Evolutionary conservation across 202 grass and related monocot genomes (phyloP).

Genomic region (Setaria italica): DNA sequence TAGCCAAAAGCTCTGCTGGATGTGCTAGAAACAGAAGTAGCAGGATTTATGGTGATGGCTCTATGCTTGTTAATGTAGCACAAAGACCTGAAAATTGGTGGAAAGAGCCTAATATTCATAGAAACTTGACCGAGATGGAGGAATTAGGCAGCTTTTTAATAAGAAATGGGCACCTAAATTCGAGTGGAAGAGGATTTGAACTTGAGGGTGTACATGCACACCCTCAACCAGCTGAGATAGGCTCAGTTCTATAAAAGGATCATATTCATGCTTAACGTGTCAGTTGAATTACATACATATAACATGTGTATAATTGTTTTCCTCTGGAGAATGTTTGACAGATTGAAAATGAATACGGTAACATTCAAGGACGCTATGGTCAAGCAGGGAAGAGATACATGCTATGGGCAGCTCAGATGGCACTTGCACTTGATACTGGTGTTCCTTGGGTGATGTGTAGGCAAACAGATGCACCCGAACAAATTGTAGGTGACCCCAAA

Average conservation of each 20-base stretch:
- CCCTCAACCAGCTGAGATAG: neutral
- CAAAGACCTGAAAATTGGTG: neutral
- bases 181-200: neutral
- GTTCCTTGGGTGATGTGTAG: constrained; percentile 96
- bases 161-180: constrained; percentile 16
- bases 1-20: neutral
- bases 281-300: constrained; percentile 25
- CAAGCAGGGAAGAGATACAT: constrained; percentile 89
- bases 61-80: neutral
- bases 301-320: constrained; percentile 20
- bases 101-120: neutral
- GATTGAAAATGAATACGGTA: constrained; percentile 99
- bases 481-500: constrained; percentile 68
- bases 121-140: neutral
- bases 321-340: constrained; percentile 53
- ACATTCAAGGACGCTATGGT: constrained; percentile 79
- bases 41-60: neutral
- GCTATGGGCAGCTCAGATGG: constrained; percentile 91
- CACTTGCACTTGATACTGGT: constrained; percentile 84
- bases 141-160: neutral
- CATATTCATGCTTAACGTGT: constrained; percentile 5
- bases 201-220: neutral
- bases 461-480: constrained; percentile 92
- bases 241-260: neutral
- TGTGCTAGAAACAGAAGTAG: neutral